These are phyloP conservation scores for Boletus pseudopeckii DNA, from an alignment of 768 basidiomycete genomes.

Conservation along the genomic window DNA sequence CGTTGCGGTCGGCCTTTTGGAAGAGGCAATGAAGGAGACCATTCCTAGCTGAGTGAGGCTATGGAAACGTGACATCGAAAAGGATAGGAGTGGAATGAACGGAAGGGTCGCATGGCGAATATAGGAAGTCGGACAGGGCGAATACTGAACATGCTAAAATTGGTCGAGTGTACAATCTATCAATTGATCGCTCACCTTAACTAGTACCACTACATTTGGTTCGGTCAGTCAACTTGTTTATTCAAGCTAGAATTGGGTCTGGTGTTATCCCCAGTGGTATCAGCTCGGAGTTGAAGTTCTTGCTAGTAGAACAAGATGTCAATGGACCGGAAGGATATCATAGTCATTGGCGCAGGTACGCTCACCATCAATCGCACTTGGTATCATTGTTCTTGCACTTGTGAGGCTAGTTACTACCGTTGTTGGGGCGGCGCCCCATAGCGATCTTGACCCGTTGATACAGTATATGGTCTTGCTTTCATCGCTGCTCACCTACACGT, in stretches of 20 bases:
- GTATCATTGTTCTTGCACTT: background rate
- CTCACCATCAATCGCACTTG: background rate
- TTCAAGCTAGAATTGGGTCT: background rate
- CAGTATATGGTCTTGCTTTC: background rate
- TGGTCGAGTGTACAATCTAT: background rate
- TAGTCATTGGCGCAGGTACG: conserved; percentile 42
- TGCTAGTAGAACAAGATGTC: conserved; percentile 17
- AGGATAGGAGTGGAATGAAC: background rate
- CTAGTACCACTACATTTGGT: too few relatives aligned
- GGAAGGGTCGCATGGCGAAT: background rate
- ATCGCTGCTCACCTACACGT: background rate
- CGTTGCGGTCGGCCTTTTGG: conserved; percentile 44
- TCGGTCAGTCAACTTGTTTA: too few relatives aligned
- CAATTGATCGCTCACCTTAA: too few relatives aligned
- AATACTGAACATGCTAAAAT: background rate
- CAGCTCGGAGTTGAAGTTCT: conserved; percentile 9
- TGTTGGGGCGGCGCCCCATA: too few relatives aligned
- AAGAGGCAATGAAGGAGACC: conserved; percentile 13
- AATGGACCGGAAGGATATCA: conserved; percentile 25
- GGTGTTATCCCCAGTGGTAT: background rate
- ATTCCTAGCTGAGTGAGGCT: background rate
- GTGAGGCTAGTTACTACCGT: background rate
- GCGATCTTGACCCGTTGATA: background rate
- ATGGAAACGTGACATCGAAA: background rate
- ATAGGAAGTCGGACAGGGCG: background rate